phyloP scores from a whole-genome alignment of 352 stramenopile genomes.

The Phytophthora gonapodyides region DNA sequence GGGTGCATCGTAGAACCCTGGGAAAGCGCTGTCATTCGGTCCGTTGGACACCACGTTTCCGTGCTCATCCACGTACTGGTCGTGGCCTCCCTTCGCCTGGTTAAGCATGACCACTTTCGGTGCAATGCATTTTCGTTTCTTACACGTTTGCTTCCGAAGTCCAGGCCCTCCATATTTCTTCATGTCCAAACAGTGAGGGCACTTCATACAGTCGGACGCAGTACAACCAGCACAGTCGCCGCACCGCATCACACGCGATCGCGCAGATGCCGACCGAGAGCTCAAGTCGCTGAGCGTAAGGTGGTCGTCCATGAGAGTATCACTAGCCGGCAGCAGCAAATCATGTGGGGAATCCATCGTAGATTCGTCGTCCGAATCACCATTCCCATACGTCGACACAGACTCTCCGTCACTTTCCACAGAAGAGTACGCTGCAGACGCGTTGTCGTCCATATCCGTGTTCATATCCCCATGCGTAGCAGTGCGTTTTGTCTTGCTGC shows the following conservation, averaged over 20 bases:
- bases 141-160: slow-evolving; percentile 83
- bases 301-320: slow-evolving; percentile 44
- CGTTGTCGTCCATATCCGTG: slow-evolving; percentile 52
- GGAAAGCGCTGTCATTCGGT: slow-evolving; percentile 29
- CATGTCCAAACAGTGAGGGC: slow-evolving; percentile 80
- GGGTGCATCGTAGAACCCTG: slow-evolving; percentile 36
- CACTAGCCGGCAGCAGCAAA: slow-evolving; percentile 40
- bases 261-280: slow-evolving; percentile 38
- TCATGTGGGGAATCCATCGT: slow-evolving; percentile 41
- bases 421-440: slow-evolving; percentile 49
- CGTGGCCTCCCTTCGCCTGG: slow-evolving; percentile 55
- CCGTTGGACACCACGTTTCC: slow-evolving; percentile 42
- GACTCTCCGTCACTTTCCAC: slow-evolving; percentile 64
- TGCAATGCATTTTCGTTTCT: slow-evolving; percentile 72
- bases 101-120: slow-evolving; percentile 77
- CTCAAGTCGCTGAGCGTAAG: slow-evolving; percentile 44
- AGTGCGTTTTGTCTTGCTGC: slow-evolving; percentile 29
- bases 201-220: slow-evolving; percentile 77
- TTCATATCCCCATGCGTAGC: slow-evolving; percentile 27
- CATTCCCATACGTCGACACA: slow-evolving; percentile 35
- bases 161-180: slow-evolving; percentile 86
- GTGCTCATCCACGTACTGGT: slow-evolving; percentile 59
- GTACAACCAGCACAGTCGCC: slow-evolving; percentile 73
- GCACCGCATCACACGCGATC: slow-evolving; percentile 75
- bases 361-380: slow-evolving; percentile 33